phyloP scores from a whole-genome alignment of 1,139 yeast genomes.

The Suhomyces wounanorum region DNA sequence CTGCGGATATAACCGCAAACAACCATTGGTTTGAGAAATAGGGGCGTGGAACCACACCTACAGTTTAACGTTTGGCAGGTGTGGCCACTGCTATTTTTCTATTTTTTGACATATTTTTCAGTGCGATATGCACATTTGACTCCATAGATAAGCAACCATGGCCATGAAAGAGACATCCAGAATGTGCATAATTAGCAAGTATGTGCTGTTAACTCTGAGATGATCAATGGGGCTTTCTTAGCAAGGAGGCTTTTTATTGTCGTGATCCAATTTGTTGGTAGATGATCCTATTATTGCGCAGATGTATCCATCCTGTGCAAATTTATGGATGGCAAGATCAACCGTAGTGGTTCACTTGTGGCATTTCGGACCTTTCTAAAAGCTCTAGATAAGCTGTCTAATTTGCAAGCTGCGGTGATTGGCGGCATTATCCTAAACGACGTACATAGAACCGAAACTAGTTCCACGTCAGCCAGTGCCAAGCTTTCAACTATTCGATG shows the following conservation, averaged over 20 bases:
- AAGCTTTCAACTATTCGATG: neutral
- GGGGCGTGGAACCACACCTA: neutral
- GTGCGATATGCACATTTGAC: neutral
- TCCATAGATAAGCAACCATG: neutral
- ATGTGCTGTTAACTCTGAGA: no score
- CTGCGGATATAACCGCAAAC: neutral
- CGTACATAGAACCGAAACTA: neutral
- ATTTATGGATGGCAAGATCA: neutral
- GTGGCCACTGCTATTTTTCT: constrained; percentile 1
- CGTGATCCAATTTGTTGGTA: no score
- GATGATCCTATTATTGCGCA: no score
- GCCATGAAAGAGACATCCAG: neutral
- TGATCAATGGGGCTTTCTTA: no score
- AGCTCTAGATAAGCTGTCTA: neutral
- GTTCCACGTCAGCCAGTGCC: constrained; percentile 1
- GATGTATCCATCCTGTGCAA: no score
- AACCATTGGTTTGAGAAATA: neutral
- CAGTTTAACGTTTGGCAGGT: neutral
- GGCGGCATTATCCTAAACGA: neutral
- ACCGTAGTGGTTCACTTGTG: neutral
- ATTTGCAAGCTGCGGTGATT: neutral
- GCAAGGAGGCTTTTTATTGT: no score
- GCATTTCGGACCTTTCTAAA: neutral
- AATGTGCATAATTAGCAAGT: neutral
- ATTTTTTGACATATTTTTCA: neutral